A percentile compares a stretch with the other conserved stretches of the same genome.
Evolutionary conservation across 805 yeast species (phyloP).

Genomic region (Myxozyma monticola): DNA sequence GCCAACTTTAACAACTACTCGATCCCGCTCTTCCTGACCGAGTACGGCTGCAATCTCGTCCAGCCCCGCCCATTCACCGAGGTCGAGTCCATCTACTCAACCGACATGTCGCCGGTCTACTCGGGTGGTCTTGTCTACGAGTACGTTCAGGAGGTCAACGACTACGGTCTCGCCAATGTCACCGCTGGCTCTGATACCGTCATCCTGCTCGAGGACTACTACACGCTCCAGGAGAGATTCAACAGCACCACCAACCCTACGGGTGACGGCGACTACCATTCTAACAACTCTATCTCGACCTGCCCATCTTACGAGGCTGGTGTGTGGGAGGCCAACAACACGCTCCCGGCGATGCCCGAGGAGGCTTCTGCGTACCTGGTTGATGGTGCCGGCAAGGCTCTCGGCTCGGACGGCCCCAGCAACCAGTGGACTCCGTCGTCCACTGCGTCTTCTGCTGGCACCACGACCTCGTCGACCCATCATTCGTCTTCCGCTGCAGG

Average conservation of each 20-base stretch:
- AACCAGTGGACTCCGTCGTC: constrained; percentile 28
- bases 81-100: constrained; percentile 61
- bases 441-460: constrained; percentile 3
- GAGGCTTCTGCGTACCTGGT: constrained; percentile 39
- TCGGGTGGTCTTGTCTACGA: constrained; percentile 95
- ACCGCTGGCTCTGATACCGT: constrained; percentile 47
- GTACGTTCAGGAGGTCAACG: constrained; percentile 70
- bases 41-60: constrained; percentile 79
- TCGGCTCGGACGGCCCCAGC: constrained; percentile 39
- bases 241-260: constrained; percentile 41
- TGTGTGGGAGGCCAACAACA: constrained; percentile 32
- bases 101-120: constrained; percentile 41
- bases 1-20: constrained; percentile 66
- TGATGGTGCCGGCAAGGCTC: constrained; percentile 41
- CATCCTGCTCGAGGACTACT: constrained; percentile 54
- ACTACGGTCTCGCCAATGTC: constrained; percentile 79
- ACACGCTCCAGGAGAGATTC: constrained; percentile 59
- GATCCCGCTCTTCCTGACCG: constrained; percentile 83
- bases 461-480: constrained; percentile 4
- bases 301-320: constrained; percentile 35
- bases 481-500: neutral
- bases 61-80: constrained; percentile 86
- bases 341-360: constrained; percentile 33
- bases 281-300: constrained; percentile 22
- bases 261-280: constrained; percentile 28